phyloP scores from a whole-genome alignment of 148 eudicot species.

The Arctostaphylos glauca region DNA sequence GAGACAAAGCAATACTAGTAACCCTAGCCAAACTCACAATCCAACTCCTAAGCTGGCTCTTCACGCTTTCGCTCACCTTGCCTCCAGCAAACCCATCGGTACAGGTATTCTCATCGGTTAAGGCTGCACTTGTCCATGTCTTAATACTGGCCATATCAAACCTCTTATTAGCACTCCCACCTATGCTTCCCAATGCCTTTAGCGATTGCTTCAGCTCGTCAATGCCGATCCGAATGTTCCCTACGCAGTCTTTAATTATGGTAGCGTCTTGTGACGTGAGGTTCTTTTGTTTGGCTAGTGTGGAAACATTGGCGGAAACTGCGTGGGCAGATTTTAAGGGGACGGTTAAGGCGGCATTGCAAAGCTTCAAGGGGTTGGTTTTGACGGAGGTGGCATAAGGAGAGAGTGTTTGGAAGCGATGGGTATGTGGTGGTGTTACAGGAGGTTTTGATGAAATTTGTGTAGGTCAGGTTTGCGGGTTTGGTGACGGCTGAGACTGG shows the following conservation, averaged over 20 bases:
- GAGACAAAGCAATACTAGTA: slow-evolving; percentile 43
- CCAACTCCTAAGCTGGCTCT: slow-evolving; percentile 23
- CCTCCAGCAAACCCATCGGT: slow-evolving; percentile 46
- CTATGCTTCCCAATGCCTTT: slow-evolving; percentile 16
- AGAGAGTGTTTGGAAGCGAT: slow-evolving; percentile 30
- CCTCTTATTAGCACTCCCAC: slow-evolving; percentile 3
- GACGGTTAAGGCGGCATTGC: slow-evolving; percentile 32
- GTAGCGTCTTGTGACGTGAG: slow-evolving; percentile 23
- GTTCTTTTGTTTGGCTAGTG: slow-evolving; percentile 20
- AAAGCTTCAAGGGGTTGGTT: slow-evolving; percentile 29
- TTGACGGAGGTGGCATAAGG: slow-evolving; percentile 38
- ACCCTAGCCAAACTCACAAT: slow-evolving; percentile 24
- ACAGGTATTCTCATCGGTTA: slow-evolving; percentile 55
- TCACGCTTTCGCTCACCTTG: slow-evolving; percentile 23
- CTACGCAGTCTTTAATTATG: slow-evolving; percentile 38
- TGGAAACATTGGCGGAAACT: slow-evolving; percentile 18
- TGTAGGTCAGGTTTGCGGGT: slow-evolving; percentile 15
- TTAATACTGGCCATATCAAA: slow-evolving; percentile 40
- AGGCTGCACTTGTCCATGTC: slow-evolving; percentile 63
- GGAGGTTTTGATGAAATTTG: slow-evolving; percentile 26
- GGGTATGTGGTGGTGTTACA: slow-evolving; percentile 53
- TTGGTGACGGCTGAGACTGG: slow-evolving; percentile 16
- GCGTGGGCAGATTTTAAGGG: slow-evolving; percentile 27
- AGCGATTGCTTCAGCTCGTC: slow-evolving; percentile 34
- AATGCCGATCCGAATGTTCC: slow-evolving; percentile 15